A percentile compares a stretch with the other conserved stretches of the same genome.
Conservation (phyloP, 331 rosid species). For the Arachis monticola region DNA sequence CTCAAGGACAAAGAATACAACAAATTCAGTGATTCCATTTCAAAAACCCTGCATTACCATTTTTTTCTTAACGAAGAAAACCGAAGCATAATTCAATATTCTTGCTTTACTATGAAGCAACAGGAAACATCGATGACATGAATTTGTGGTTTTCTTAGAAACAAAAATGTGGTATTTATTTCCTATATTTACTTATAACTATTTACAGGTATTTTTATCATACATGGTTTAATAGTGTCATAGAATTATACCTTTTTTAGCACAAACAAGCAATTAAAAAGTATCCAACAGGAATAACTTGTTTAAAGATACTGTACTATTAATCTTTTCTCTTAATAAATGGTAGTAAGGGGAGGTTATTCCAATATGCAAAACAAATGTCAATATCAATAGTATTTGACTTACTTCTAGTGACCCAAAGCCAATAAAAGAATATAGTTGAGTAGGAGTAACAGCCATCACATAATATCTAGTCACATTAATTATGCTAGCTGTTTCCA, state of each 20-base stretch:
- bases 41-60: neutral
- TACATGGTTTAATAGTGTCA: neutral
- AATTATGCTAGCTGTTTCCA: slow-evolving; percentile 79
- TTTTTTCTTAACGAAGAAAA: slow-evolving; percentile 4
- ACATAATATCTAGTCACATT: slow-evolving; percentile 89
- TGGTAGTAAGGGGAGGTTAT: slow-evolving; percentile 3
- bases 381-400: slow-evolving; percentile 33
- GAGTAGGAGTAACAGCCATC: slow-evolving; percentile 97
- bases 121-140: slow-evolving; percentile 15
- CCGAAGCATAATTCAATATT: slow-evolving; percentile 10
- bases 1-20: slow-evolving; percentile 31
- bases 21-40: slow-evolving; percentile 23
- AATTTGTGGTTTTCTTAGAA: slow-evolving; percentile 16
- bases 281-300: neutral
- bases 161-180: slow-evolving; percentile 16
- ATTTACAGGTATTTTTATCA: neutral
- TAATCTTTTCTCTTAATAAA: slow-evolving; percentile 2
- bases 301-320: slow-evolving; percentile 15
- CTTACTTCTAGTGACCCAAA: slow-evolving; percentile 82
- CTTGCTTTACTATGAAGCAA: slow-evolving; percentile 24
- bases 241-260: slow-evolving; percentile 26
- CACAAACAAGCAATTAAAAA: slow-evolving; percentile 24
- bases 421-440: slow-evolving; percentile 91
- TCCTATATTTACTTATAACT: slow-evolving; percentile 11
- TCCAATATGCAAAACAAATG: neutral